Evolutionary conservation across 176 grass and related monocot genomes (phyloP).

Genomic region (Ananas comosus): DNA sequence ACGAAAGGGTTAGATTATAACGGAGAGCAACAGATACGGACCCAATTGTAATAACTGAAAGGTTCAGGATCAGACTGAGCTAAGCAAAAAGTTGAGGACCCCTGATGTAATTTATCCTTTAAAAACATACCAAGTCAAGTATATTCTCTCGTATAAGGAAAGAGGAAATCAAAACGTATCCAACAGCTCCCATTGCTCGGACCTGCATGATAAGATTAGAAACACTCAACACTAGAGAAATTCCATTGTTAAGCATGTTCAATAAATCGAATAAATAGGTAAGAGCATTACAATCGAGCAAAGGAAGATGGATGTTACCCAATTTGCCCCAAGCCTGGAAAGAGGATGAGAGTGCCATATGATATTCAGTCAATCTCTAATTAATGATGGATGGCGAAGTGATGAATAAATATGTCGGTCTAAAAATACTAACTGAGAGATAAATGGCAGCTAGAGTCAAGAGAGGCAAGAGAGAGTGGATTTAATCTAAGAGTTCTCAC

Average conservation of each 20-base stretch:
- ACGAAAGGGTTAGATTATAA: no score
- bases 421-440: no score
- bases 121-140: constrained; percentile 64
- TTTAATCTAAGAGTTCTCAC: constrained; percentile 30
- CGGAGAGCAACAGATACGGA: no score
- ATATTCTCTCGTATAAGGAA: constrained; percentile 94
- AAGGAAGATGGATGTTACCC: constrained; percentile 70
- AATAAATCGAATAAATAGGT: constrained; percentile 17
- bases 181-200: constrained; percentile 65
- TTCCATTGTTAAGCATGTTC: constrained; percentile 5
- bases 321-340: constrained; percentile 54
- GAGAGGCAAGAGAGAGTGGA: constrained; percentile 6
- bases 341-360: constrained; percentile 1
- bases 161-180: constrained; percentile 80
- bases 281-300: constrained; percentile 62
- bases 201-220: constrained; percentile 27
- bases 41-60: no score
- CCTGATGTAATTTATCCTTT: no score
- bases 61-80: no score
- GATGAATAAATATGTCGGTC: not conserved
- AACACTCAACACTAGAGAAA: not conserved
- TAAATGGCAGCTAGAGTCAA: no score
- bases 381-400: not conserved
- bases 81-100: no score
- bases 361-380: constrained; percentile 6